These are phyloP conservation scores for Fusarium coffeatum DNA, from an alignment of 2,329 filamentous ascomycete species.

Conservation along the genomic window DNA sequence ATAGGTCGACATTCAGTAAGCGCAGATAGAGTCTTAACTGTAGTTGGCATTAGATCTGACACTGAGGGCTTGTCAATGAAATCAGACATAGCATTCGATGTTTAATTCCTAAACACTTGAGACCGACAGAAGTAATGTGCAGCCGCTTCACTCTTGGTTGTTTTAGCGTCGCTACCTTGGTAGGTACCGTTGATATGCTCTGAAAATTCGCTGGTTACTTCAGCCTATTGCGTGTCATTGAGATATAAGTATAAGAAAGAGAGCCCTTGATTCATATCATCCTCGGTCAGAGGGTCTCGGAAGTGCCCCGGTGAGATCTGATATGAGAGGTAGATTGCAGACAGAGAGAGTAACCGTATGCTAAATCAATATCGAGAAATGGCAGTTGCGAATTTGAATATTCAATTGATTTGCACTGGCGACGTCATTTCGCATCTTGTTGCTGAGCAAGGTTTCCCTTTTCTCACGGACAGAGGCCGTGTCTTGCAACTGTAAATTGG, in stretches of 20 bases:
- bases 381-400: not conserved
- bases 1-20: constrained; percentile 13
- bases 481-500: constrained; percentile 9
- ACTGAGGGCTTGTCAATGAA: not conserved
- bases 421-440: constrained; percentile 21
- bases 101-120: not conserved
- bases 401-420: not conserved
- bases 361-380: not conserved
- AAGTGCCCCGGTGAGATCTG: constrained; percentile 18
- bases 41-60: not conserved
- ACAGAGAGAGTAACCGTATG: not conserved
- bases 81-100: not conserved
- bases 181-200: not conserved
- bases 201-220: not conserved
- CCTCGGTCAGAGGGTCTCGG: constrained; percentile 41
- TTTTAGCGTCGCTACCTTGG: not conserved
- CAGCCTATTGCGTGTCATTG: not conserved
- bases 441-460: constrained; percentile 2
- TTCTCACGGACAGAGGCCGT: constrained; percentile 15
- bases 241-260: not conserved
- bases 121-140: not conserved
- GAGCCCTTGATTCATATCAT: constrained; percentile 25
- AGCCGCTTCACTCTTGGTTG: not conserved
- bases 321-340: constrained; percentile 9
- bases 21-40: not conserved